Base-by-base conservation (phyloP, 2,329 filamentous ascomycete genomes). In the Ramularia endophylla region DNA sequence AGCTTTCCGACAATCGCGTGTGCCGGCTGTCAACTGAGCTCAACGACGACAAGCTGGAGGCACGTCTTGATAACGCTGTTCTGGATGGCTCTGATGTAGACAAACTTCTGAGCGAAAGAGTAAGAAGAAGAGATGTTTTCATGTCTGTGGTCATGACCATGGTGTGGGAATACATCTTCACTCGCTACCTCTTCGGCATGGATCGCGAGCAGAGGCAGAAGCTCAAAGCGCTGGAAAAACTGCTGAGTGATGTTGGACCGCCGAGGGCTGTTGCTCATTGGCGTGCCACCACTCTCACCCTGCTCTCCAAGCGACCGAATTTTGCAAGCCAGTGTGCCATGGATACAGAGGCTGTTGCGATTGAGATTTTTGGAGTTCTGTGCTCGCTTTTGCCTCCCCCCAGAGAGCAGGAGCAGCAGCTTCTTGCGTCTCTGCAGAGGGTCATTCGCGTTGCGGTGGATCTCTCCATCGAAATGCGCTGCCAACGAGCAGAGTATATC, bases 71-170 rank as follows among this genome's bases (percentile, higher is more conserved):
- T 69, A 95, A 95, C 64, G 81, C 87, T 47, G 81, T 98, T 40
- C 76, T 98, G 18, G 94, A 98, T 66, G 92, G 90, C 48, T 87
- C 87, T 33, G 89, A 97, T 60, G 88, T 95, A 49, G 88, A 97
- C 65, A 71, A 74, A 43, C 92, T 94, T 59, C 81, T 98, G 36
- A 77, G 78, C 52, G 90, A 98, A 63, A 85, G 94, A 28, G 84
- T 95, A 40, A 82, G 78, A 58, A 83, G 92, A 47, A 81, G 90
- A 46, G 90, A 97, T 63, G 82, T 97, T 44, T 95, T 98, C 74
- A 95, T 97, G 87, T 92, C 88, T 27, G 88, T 98, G 65, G 87
- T 90, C 41, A 97, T 97, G 89, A 92, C 85, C 47, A 95, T 98
- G 88, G 82, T 98, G 38, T 98, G 89, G 89, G 92, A 98, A 65